Base-by-base conservation (phyloP, 1,284 basidiomycete genomes). In the Rhizoctonia solani region DNA sequence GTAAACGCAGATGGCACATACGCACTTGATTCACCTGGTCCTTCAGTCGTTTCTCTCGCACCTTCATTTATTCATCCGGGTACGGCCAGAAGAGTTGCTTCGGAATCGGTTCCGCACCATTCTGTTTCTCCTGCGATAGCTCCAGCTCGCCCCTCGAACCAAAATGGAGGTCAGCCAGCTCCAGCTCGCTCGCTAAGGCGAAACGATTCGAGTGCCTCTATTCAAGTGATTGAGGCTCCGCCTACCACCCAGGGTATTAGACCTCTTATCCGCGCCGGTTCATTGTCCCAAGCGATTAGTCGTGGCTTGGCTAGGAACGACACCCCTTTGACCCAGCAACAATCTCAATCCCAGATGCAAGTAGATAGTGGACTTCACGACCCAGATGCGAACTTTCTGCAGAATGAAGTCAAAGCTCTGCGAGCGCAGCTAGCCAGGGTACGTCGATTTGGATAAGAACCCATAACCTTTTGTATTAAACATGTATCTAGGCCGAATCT, bases 271-370 rank as follows among this genome's bases (percentile, higher is more conserved):
- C 58, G 58, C 32, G 47, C 58, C 3, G 58, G 41, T 16, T 61
- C 58, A 23, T 34, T 61, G 13, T 61, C 58, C 2, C 58, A 61
- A 50, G 58, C 58, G 32, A 61, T 61, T 11, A 61, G 58, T 50
- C 44, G 58, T 19, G 58, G 58, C 4, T 30, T 61, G 9, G 25
- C 58, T 14, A 61, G 19, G 44, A 50, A 32, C 29, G 44, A 19
- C n/a, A 21, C 32, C 14, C 44, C 34, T 23, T n/a, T 34, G 14
- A 50, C 29, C 21, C 58, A 61, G 46, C 30, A 61, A 11, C 32
- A 27, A 6, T 9, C 29, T 21, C 32, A 30, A 47, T n/a, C 27
- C 8, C 29, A 37, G 6, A 37, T 14, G 6, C n/a, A 61, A 16
- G 23, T 21, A 1, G 9, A n/a, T 4, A 9, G 19, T 2, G 19